Evolutionary conservation across 495 filamentous ascomycete genomes (phyloP), one percentile per base, ranked within the genome.

Genomic region (Lasiosphaeriaceae sp.): DNA sequence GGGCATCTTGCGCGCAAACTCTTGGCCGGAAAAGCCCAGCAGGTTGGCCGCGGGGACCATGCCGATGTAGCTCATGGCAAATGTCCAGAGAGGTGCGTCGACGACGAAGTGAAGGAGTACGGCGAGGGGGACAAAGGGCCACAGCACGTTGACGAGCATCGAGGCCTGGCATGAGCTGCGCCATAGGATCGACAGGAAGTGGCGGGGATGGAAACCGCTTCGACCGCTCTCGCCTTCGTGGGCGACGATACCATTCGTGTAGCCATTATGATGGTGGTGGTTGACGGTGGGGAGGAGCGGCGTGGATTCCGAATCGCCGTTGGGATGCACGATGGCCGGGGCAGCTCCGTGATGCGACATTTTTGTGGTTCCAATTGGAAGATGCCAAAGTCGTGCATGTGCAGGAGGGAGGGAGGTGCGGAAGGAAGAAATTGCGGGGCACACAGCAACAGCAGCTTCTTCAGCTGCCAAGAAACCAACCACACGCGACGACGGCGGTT

Each of bases 31-130:
- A 64, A 95, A 96, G 0, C 90, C 90, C 17, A 96, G 79, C 46
- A 96, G 71, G 63, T 96, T 96, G 45, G 90, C 92, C 19, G 85
- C 83, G 8, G 90, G 91, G 11, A 96, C 80, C 84, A 96, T 69
- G 50, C 68, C 66, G 22, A 72, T 67, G 34, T 64, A 64, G 50
- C 50, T 48, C 17, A 37, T 16, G 17, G 44, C 44, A 45, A 64
- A 64, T 26, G 47, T 64, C 50, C 51, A 54, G 7, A 57, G 54
- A 37, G 54, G 48, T 44, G 89, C 79, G 53, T 87, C 50, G 2
- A 54, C 41, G 24, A 57, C 6, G 39, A 59, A 69, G 24, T 65
- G 64, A 11, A 74, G 61, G 19, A 75, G 66, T 31, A 78, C 58
- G n/a, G 60, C 60, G 24, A 73, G 58, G 16, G 64, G 59, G 11